Evolutionary conservation across 2,329 filamentous ascomycete species (phyloP).

Genomic region (Fusarium gaditjirri): DNA sequence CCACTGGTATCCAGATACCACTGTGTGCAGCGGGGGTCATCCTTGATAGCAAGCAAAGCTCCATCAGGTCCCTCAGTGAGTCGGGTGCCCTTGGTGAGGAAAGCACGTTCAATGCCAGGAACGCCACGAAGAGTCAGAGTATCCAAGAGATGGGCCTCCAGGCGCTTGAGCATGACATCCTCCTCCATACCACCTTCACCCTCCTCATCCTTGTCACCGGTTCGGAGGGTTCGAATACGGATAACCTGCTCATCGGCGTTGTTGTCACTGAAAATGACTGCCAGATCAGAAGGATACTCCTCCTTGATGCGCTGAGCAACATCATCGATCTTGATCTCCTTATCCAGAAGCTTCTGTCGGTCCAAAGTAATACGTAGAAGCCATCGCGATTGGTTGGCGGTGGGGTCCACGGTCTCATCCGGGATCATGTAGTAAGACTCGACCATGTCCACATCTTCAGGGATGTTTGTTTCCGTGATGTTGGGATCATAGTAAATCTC

Average conservation of each 20-base stretch:
- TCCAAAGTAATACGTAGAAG: slow-evolving; percentile 92
- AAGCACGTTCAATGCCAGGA: slow-evolving; percentile 86
- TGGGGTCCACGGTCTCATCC: slow-evolving; percentile 72
- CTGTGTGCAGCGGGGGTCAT: slow-evolving; percentile 81
- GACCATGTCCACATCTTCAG: slow-evolving; percentile 91
- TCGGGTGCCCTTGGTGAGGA: slow-evolving; percentile 84
- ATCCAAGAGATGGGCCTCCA: slow-evolving; percentile 91
- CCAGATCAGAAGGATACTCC: slow-evolving; percentile 84
- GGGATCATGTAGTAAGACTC: slow-evolving; percentile 97
- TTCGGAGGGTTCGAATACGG: slow-evolving; percentile 81
- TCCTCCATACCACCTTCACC: slow-evolving; percentile 74
- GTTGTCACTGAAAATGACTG: slow-evolving; percentile 96
- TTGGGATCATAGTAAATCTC: slow-evolving; percentile 99
- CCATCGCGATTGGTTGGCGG: slow-evolving; percentile 90
- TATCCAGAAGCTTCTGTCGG: slow-evolving; percentile 94
- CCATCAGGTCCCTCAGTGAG: slow-evolving; percentile 77
- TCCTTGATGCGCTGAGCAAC: slow-evolving; percentile 91
- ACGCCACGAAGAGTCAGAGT: slow-evolving; percentile 93
- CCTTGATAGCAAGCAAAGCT: slow-evolving; percentile 77
- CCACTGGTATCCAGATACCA: slow-evolving; percentile 97
- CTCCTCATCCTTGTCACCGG: slow-evolving; percentile 78
- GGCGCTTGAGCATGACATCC: slow-evolving; percentile 90
- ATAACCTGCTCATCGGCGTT: slow-evolving; percentile 96
- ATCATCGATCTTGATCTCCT: slow-evolving; percentile 89
- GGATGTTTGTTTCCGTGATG: slow-evolving; percentile 84